Percentiles rank a stretch among this genome's conserved stretches.
Evolutionary conservation across 306 rosid species (phyloP).

Genomic region (Lathyrus oleraceus): DNA sequence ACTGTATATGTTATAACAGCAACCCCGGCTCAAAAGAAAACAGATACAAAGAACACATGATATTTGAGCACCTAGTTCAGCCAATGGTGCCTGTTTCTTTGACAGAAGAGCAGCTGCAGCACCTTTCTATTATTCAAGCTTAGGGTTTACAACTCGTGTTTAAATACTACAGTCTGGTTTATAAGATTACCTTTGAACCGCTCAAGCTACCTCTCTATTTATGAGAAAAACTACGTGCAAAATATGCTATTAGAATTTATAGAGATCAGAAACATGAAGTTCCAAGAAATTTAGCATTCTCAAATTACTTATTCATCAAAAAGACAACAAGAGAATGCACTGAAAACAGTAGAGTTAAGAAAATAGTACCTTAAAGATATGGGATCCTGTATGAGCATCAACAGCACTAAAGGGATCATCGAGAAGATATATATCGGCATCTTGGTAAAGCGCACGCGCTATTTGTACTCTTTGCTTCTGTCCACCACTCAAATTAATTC

Average conservation of each 20-base stretch:
- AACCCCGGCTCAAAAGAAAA: too few relatives aligned
- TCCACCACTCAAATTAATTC: too few relatives aligned
- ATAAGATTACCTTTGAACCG: too few relatives aligned
- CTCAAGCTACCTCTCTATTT: too few relatives aligned
- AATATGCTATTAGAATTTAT: neutral
- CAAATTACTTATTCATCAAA: neutral
- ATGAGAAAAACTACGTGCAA: too few relatives aligned
- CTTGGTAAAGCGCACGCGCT: constrained; percentile 78
- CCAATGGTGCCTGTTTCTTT: neutral
- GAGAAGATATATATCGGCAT: constrained; percentile 74
- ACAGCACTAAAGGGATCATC: constrained; percentile 90
- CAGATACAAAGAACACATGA: neutral
- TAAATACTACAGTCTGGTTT: too few relatives aligned
- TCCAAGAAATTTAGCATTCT: neutral
- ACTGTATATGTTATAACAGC: neutral
- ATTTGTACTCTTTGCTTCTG: constrained; percentile 6
- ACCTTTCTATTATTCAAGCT: too few relatives aligned
- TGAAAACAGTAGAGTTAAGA: too few relatives aligned
- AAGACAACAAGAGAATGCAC: neutral
- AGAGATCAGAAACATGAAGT: too few relatives aligned
- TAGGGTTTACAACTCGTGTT: too few relatives aligned
- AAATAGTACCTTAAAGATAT: too few relatives aligned
- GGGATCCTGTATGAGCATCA: constrained; percentile 55
- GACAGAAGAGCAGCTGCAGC: too few relatives aligned
- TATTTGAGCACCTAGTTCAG: neutral